Percentiles rank a stretch among this genome's conserved stretches.
Conservation (phyloP, 306 rosid species). For the Fragaria ananassa region DNA sequence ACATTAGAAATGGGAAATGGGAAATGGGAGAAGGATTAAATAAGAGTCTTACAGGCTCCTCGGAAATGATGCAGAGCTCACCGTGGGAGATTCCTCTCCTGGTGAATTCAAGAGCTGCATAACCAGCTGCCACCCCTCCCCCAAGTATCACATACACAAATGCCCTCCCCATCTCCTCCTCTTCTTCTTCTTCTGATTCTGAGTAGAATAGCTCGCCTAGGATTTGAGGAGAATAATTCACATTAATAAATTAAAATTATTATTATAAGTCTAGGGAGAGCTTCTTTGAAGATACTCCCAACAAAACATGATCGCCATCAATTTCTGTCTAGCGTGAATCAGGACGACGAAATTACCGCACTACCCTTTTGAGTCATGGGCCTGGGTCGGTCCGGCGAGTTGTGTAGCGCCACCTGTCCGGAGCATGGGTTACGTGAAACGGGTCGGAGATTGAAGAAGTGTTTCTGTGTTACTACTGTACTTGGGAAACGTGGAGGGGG, state of each 20-base stretch:
- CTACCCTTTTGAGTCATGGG: not conserved
- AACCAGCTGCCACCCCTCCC: constrained; percentile 99
- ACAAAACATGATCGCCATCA: not conserved
- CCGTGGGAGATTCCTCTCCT: constrained; percentile 71
- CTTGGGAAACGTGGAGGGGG: not conserved
- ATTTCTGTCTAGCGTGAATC: not conserved
- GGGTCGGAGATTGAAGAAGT: too few species aligned
- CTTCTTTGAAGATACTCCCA: constrained; percentile 8
- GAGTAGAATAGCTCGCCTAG: not conserved
- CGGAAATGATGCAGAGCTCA: constrained; percentile 95
- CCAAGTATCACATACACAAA: constrained; percentile 93
- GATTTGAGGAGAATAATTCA: too few species aligned
- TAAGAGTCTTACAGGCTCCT: constrained; percentile 59
- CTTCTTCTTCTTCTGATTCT: not conserved
- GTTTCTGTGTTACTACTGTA: too few species aligned
- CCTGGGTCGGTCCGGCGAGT: not conserved
- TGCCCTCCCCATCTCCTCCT: constrained; percentile 74
- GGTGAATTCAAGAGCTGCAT: constrained; percentile 91
- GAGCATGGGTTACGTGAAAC: not conserved
- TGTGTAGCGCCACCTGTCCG: not conserved
- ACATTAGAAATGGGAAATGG: not conserved
- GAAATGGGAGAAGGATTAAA: not conserved
- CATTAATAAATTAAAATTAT: not conserved
- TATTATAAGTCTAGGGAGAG: not conserved
- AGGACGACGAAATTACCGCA: not conserved